These are phyloP conservation scores for Penstemon newberryi DNA, from an alignment of 257 asterid genomes.

Conservation along the genomic window DNA sequence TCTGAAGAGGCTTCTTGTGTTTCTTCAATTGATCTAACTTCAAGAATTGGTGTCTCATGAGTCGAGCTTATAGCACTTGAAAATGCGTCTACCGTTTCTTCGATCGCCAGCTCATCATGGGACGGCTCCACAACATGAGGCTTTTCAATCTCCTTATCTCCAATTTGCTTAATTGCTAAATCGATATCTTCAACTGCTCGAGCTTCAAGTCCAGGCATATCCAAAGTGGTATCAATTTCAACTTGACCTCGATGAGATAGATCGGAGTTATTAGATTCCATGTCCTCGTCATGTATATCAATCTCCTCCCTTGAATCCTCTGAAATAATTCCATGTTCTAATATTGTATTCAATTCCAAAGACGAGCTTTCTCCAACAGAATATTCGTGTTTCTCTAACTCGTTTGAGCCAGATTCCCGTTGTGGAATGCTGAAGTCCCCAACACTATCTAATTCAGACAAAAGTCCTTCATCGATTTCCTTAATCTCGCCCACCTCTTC, in stretches of 20 bases:
- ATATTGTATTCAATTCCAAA: constrained; percentile 27
- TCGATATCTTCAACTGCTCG: constrained; percentile 14
- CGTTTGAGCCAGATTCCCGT: constrained; percentile 29
- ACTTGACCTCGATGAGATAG: too few relatives aligned
- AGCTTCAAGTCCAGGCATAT: background rate
- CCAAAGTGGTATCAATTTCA: too few relatives aligned
- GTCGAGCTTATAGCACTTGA: background rate
- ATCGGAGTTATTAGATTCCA: background rate
- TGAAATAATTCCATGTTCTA: background rate
- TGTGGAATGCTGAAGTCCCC: constrained; percentile 48
- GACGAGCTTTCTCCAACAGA: constrained; percentile 26
- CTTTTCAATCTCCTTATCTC: constrained; percentile 17
- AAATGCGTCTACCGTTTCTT: background rate
- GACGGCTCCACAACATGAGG: constrained; percentile 19
- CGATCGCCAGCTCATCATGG: constrained; percentile 16
- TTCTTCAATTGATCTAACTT: background rate
- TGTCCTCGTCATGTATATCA: constrained; percentile 25
- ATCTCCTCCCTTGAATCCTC: constrained; percentile 21
- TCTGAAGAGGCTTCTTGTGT: constrained; percentile 24
- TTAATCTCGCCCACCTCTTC: constrained; percentile 46
- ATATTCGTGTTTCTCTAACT: constrained; percentile 29
- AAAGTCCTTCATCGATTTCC: constrained; percentile 49
- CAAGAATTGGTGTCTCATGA: constrained; percentile 20
- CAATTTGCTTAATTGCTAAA: constrained; percentile 13
- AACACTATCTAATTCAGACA: constrained; percentile 53